Conservation (phyloP, 768 basidiomycete species). For the Mycena filopes region DNA sequence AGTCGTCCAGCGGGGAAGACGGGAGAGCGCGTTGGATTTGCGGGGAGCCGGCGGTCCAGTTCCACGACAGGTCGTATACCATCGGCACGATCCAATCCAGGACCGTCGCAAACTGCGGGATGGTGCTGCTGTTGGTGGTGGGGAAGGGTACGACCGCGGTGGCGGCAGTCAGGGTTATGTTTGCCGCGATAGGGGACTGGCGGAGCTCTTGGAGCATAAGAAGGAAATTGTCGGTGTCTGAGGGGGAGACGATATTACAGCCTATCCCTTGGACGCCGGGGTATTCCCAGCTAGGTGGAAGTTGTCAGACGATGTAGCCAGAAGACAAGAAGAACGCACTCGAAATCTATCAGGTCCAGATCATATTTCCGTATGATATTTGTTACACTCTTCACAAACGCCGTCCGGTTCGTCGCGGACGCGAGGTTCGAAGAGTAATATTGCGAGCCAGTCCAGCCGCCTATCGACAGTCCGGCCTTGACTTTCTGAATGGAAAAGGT, state of each 20-base stretch:
- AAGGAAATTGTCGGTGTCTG: slow-evolving; percentile 84
- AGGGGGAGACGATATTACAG: slow-evolving; percentile 70
- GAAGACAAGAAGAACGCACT: slow-evolving; percentile 45
- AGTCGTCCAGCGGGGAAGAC: slow-evolving; percentile 88
- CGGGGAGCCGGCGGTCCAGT: slow-evolving; percentile 63
- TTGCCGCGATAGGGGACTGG: slow-evolving; percentile 57
- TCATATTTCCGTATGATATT: slow-evolving; percentile 62
- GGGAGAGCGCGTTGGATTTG: slow-evolving; percentile 50
- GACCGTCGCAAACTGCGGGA: slow-evolving; percentile 77
- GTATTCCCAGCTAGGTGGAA: slow-evolving; percentile 83
- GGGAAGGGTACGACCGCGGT: slow-evolving; percentile 54
- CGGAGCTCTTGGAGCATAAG: slow-evolving; percentile 82
- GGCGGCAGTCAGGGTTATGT: slow-evolving; percentile 68
- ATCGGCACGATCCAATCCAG: slow-evolving; percentile 67
- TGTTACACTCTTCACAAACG: slow-evolving; percentile 69
- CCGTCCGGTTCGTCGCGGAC: slow-evolving; percentile 66
- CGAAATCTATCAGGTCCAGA: slow-evolving; percentile 69
- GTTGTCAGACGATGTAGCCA: not conserved
- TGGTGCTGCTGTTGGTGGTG: slow-evolving; percentile 69
- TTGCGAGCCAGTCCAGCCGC: slow-evolving; percentile 76
- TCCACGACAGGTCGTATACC: slow-evolving; percentile 82
- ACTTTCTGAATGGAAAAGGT: slow-evolving; percentile 55
- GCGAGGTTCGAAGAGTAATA: slow-evolving; percentile 74
- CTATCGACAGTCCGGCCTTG: slow-evolving; percentile 67
- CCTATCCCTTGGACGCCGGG: slow-evolving; percentile 76